phyloP scores from a whole-genome alignment of 148 eudicot species.

The Suaeda aralocaspica region DNA sequence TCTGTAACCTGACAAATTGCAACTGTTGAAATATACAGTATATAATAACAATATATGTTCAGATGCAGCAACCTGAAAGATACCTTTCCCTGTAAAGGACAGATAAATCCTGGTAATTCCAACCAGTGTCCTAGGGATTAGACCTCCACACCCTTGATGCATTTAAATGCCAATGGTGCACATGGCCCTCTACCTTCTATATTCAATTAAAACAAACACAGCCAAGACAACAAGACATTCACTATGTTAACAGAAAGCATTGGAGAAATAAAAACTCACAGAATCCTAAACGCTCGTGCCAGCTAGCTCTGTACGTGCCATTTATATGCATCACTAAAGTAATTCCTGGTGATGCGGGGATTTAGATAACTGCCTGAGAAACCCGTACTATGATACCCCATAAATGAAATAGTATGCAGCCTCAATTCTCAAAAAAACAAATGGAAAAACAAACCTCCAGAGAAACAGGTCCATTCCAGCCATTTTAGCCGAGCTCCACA shows the following conservation, averaged over 20 bases:
- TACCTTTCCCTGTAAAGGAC: conserved; percentile 91
- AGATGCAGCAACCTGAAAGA: conserved; percentile 4
- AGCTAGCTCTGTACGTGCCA: conserved; percentile 91
- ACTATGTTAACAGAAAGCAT: conserved; percentile 13
- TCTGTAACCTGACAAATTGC: conserved; percentile 47
- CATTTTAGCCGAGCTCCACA: conserved; percentile 83
- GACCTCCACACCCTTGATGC: conserved; percentile 86
- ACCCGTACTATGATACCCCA: background rate
- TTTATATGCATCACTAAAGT: conserved; percentile 65
- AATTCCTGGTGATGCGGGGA: conserved; percentile 46
- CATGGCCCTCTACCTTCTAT: conserved; percentile 57
- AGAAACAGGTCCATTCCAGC: conserved; percentile 84
- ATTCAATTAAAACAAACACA: conserved; percentile 6
- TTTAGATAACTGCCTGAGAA: background rate
- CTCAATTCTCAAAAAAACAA: conserved; percentile 5
- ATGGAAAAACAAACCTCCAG: conserved; percentile 55
- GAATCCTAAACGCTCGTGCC: conserved; percentile 92
- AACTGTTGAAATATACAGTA: conserved; percentile 1
- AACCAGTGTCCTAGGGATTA: conserved; percentile 73
- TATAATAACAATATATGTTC: background rate
- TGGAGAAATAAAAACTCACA: conserved; percentile 43
- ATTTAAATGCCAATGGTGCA: conserved; percentile 75
- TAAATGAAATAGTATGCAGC: background rate
- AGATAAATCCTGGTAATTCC: conserved; percentile 78
- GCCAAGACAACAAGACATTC: conserved; percentile 16